Conservation (phyloP, 495 filamentous ascomycete species). For the Aspergillus panamensis region DNA sequence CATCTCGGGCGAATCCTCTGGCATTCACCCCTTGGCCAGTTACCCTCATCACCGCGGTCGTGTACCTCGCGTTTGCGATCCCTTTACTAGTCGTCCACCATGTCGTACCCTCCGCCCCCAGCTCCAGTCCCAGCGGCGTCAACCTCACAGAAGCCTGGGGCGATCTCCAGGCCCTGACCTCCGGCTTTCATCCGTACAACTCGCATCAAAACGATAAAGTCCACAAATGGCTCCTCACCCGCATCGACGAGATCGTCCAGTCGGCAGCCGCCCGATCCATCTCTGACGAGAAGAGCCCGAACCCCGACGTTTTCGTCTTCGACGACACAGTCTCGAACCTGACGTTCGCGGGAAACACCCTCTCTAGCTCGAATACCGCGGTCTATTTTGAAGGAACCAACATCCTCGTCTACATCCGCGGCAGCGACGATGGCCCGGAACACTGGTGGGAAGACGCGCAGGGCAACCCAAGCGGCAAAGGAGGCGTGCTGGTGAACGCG, state of each 20-base stretch:
- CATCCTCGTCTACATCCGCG: slow-evolving; percentile 86
- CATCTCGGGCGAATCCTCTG: slow-evolving; percentile 48
- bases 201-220: slow-evolving; percentile 76
- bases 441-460: slow-evolving; percentile 59
- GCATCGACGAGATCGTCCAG: slow-evolving; percentile 65
- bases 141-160: slow-evolving; percentile 83
- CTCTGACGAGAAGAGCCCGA: slow-evolving; percentile 26
- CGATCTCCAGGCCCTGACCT: slow-evolving; percentile 73
- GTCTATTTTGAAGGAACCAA: slow-evolving; percentile 90
- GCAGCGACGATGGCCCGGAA: slow-evolving; percentile 63
- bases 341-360: slow-evolving; percentile 46
- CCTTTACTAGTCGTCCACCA: slow-evolving; percentile 71
- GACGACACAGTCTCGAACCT: slow-evolving; percentile 79
- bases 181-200: slow-evolving; percentile 84
- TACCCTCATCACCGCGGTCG: slow-evolving; percentile 63
- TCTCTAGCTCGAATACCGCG: slow-evolving; percentile 28
- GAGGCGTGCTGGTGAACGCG: slow-evolving; percentile 86
- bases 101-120: slow-evolving; percentile 66
- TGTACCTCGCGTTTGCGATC: slow-evolving; percentile 67
- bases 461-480: slow-evolving; percentile 48
- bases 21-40: slow-evolving; percentile 65
- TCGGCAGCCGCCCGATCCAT: slow-evolving; percentile 38
- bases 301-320: slow-evolving; percentile 60
- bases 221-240: slow-evolving; percentile 67
- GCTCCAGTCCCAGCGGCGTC: slow-evolving; percentile 55